Evolutionary conservation across 805 yeast genomes (phyloP).

Genomic region (Candida corydali): DNA sequence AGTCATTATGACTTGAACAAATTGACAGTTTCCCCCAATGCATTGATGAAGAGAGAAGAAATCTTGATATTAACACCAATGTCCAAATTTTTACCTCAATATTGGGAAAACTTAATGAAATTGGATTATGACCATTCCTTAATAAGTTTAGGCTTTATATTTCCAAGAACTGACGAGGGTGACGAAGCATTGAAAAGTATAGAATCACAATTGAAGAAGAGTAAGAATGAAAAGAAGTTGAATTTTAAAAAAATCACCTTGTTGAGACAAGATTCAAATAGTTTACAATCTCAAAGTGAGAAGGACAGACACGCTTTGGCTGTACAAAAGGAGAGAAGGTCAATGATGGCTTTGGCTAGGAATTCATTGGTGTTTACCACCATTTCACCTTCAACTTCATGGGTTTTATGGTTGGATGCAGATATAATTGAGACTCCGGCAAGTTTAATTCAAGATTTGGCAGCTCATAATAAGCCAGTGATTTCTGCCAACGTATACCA

Average conservation of each 20-base stretch:
- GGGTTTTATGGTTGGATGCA: conserved; percentile 96
- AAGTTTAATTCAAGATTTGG: conserved; percentile 80
- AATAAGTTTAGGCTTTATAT: conserved; percentile 85
- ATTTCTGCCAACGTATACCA: conserved; percentile 93
- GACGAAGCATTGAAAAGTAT: conserved; percentile 69
- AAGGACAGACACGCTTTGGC: conserved; percentile 84
- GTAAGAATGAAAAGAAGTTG: conserved; percentile 57
- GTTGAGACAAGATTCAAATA: conserved; percentile 83
- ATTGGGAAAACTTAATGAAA: conserved; percentile 79
- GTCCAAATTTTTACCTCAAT: conserved; percentile 77
- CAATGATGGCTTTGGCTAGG: conserved; percentile 90
- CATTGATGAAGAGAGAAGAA: conserved; percentile 73
- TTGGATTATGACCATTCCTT: conserved; percentile 80
- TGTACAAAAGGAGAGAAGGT: conserved; percentile 85
- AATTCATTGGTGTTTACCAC: conserved; percentile 88
- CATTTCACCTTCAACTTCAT: conserved; percentile 81
- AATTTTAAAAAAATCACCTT: conserved; percentile 83
- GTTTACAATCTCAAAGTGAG: conserved; percentile 71
- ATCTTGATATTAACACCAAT: conserved; percentile 87
- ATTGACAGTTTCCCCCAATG: conserved; percentile 65
- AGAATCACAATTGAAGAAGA: conserved; percentile 69
- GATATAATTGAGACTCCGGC: conserved; percentile 89
- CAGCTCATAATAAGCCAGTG: conserved; percentile 80
- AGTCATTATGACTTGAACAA: conserved; percentile 82
- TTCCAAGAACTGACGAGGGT: conserved; percentile 81